These are phyloP conservation scores for Tulasnella sp. DNA, from an alignment of 768 basidiomycete genomes.

Conservation along the genomic window DNA sequence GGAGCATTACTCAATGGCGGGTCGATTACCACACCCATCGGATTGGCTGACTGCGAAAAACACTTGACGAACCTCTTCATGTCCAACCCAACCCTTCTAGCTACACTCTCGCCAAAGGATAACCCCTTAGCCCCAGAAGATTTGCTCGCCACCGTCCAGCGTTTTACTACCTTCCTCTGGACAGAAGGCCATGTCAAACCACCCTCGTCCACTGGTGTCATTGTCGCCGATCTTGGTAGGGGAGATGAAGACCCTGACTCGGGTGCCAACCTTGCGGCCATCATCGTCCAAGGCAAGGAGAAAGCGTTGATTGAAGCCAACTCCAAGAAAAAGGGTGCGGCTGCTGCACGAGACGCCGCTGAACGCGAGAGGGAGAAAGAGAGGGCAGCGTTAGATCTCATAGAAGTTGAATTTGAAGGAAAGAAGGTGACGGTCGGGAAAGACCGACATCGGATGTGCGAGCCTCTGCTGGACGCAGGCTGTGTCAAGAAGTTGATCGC, in stretches of 20 bases:
- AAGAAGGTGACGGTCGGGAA: constrained; percentile 65
- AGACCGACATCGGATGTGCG: constrained; percentile 83
- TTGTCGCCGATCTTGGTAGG: constrained; percentile 1
- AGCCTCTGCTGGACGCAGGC: constrained; percentile 69
- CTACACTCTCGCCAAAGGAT: constrained; percentile 44
- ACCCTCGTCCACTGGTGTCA: constrained; percentile 52
- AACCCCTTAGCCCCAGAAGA: constrained; percentile 35
- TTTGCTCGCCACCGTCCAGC: constrained; percentile 42
- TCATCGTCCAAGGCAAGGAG: constrained; percentile 84
- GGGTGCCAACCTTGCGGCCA: constrained; percentile 79
- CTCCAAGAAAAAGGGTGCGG: constrained; percentile 55
- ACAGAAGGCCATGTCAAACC: constrained; percentile 57
- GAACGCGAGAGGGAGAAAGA: constrained; percentile 72
- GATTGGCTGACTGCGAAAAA: constrained; percentile 42
- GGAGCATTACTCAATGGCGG: constrained; percentile 44
- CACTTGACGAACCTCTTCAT: constrained; percentile 64
- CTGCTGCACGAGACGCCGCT: constrained; percentile 52
- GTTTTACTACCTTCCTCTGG: constrained; percentile 55
- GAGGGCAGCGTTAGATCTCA: constrained; percentile 75
- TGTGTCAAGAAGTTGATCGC: not conserved
- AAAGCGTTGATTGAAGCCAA: constrained; percentile 78
- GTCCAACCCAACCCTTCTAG: constrained; percentile 52
- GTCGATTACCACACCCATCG: constrained; percentile 4
- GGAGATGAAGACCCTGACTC: constrained; percentile 60
- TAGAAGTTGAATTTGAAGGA: constrained; percentile 49